These are phyloP conservation scores for Avena insularis DNA, from an alignment of 176 grass and related monocot genomes.

Conservation along the genomic window DNA sequence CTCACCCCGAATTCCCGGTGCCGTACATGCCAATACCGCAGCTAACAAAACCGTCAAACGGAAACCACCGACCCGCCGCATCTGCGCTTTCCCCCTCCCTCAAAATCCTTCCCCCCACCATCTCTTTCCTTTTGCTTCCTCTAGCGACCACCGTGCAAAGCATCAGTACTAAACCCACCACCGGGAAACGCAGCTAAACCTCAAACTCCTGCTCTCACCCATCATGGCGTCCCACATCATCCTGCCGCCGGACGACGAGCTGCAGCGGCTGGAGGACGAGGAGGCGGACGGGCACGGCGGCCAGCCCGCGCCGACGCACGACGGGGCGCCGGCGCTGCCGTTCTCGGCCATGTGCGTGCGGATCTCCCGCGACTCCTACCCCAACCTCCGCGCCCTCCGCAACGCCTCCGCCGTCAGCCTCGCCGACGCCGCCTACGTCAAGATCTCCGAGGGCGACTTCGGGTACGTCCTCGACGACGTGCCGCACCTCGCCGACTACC, in stretches of 20 bases:
- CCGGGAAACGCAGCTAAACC: conserved; percentile 19
- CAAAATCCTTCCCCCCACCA: not conserved
- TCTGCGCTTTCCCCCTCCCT: too few species aligned
- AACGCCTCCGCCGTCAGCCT: conserved; percentile 54
- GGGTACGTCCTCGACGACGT: conserved; percentile 95
- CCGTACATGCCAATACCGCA: too few species aligned
- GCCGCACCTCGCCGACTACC: conserved; percentile 85
- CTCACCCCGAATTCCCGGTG: too few species aligned
- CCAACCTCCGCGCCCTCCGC: conserved; percentile 73
- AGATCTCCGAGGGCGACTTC: conserved; percentile 73
- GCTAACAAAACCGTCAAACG: too few species aligned
- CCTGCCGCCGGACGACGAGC: conserved; percentile 52
- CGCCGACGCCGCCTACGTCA: conserved; percentile 54
- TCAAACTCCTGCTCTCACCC: not conserved
- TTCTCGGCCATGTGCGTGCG: conserved; percentile 84
- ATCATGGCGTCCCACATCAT: conserved; percentile 63
- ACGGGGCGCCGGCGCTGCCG: conserved; percentile 32
- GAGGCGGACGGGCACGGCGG: conserved; percentile 6
- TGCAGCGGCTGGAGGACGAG: conserved; percentile 16
- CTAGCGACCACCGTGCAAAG: not conserved
- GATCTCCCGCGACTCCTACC: conserved; percentile 88
- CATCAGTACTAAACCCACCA: conserved; percentile 29
- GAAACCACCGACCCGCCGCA: too few species aligned
- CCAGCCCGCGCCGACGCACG: not conserved
- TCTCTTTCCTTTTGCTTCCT: not conserved